Base-by-base conservation (phyloP, 164 flowering plant genomes). In the Saururus chinensis region DNA sequence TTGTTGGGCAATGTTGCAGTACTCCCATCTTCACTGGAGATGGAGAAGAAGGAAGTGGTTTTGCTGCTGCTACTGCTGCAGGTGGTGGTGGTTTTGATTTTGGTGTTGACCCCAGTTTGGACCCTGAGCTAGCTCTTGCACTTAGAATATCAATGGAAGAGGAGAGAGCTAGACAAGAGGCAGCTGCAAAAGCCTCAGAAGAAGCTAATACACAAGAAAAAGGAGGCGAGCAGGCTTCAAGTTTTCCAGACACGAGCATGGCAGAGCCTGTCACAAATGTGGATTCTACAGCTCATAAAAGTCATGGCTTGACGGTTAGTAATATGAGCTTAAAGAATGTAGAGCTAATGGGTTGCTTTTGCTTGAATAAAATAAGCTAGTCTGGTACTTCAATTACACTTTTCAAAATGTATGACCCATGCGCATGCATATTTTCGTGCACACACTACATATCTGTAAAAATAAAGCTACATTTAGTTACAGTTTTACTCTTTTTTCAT, bases 71-170 rank as follows among this genome's bases (percentile, higher is more conserved):
- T 0, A 89, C 77, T 0, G 78, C 90, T 0, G 95, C 91, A 14
- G 88, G 95, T 40, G 88, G 85, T 71, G 92, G 85, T 76, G 90
- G 87, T 14, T 88, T 74, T 79, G 97, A 90, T 68, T 91, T 90
- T 80, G 99, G 95, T 56, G 97, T 95, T 41, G 97, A 95, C 80
- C 99, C 99, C 40, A 95, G 91, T 68, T 48, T 95, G 52, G 99
- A 95, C 76, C 97, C 99, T 63, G 96, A 95, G 76, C 81, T 95
- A 68, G 99, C 97, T 22, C 96, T 91, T 74, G 97, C 97, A 22
- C 95, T 95, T 59, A 76, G 99, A 63, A 93, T 91, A 67, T 95
- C 99, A 30, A 84, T 95, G 96, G 99, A 91, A 77, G 99, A 95
- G 75, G 99, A 88, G 77, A 85, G 99, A 70, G 99, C 96, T 59